These are phyloP conservation scores for Cercospora sojina DNA, from an alignment of 2,329 filamentous ascomycete species.

Conservation along the genomic window DNA sequence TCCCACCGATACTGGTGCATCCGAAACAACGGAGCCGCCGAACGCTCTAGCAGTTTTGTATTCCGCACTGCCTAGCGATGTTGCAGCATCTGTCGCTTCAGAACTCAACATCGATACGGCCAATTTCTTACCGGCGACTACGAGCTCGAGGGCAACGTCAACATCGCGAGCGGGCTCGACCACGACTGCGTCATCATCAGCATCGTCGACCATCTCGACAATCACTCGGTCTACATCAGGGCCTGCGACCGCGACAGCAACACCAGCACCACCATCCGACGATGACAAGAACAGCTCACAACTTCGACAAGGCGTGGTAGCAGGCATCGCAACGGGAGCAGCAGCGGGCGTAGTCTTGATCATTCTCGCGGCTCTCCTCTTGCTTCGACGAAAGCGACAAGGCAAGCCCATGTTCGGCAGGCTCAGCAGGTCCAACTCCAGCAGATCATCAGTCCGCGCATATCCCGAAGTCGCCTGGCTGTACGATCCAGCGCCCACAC, in stretches of 20 bases:
- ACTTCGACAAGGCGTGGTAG: constrained; percentile 19
- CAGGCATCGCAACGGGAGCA: constrained; percentile 27
- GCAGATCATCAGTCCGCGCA: constrained; percentile 17
- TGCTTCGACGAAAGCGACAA: constrained; percentile 21
- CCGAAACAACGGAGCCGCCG: constrained; percentile 10
- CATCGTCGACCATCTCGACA: constrained; percentile 8
- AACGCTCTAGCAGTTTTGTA: constrained; percentile 13
- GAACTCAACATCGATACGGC: constrained; percentile 12
- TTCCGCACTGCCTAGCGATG: constrained; percentile 17
- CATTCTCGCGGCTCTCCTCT: constrained; percentile 19
- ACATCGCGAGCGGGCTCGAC: background rate
- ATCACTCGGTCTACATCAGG: constrained; percentile 12
- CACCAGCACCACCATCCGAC: constrained; percentile 6
- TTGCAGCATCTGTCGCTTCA: constrained; percentile 14
- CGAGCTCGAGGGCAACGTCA: background rate
- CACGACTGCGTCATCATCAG: background rate
- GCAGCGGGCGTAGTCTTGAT: constrained; percentile 26
- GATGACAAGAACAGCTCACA: background rate
- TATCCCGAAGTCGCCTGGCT: constrained; percentile 31
- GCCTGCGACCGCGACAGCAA: constrained; percentile 2
- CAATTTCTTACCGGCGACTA: constrained; percentile 1
- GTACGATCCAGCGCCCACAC: constrained; percentile 29
- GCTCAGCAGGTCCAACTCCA: constrained; percentile 3
- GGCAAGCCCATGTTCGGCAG: constrained; percentile 21
- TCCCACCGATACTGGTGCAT: background rate